Evolutionary conservation across 2,329 filamentous ascomycete species (phyloP).

Genomic region (Colletotrichum sojae): DNA sequence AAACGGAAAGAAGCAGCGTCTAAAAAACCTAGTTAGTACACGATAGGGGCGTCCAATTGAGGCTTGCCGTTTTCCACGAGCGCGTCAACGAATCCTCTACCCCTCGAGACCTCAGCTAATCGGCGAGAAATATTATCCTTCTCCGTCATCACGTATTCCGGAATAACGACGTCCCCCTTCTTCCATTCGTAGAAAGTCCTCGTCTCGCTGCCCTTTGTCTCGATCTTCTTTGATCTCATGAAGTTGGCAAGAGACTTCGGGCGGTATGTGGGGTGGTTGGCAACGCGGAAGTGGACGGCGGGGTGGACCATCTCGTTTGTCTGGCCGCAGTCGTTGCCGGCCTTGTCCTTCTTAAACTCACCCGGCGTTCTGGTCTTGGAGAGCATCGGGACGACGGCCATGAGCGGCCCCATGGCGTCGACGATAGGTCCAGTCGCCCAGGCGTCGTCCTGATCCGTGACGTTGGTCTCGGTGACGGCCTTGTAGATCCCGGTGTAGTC

Average conservation of each 20-base stretch:
- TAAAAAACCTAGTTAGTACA: no score
- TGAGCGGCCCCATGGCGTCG: conserved; percentile 3
- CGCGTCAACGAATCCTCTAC: neutral
- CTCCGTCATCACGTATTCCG: conserved; percentile 26
- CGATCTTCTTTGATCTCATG: neutral
- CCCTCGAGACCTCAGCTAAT: neutral
- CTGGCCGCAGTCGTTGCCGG: neutral
- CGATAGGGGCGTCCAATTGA: no score
- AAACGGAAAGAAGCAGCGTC: no score
- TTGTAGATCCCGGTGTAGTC: neutral
- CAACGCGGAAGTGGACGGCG: conserved; percentile 18
- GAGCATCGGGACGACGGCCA: conserved; percentile 15
- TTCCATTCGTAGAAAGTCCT: conserved; percentile 15
- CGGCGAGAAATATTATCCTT: conserved; percentile 7
- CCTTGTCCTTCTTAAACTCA: conserved; percentile 17
- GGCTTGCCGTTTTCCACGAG: neutral
- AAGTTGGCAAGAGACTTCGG: conserved; percentile 1
- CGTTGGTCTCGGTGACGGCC: neutral
- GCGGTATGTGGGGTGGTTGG: neutral
- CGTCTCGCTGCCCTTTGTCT: neutral
- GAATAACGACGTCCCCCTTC: conserved; percentile 16
- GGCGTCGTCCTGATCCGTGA: neutral
- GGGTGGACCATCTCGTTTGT: conserved; percentile 38
- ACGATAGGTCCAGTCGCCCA: conserved; percentile 32
- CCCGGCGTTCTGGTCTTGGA: conserved; percentile 33